A percentile compares a stretch with the other conserved stretches of the same genome.
Conservation (phyloP, 176 grass and related monocot species). For the Themeda triandra region DNA sequence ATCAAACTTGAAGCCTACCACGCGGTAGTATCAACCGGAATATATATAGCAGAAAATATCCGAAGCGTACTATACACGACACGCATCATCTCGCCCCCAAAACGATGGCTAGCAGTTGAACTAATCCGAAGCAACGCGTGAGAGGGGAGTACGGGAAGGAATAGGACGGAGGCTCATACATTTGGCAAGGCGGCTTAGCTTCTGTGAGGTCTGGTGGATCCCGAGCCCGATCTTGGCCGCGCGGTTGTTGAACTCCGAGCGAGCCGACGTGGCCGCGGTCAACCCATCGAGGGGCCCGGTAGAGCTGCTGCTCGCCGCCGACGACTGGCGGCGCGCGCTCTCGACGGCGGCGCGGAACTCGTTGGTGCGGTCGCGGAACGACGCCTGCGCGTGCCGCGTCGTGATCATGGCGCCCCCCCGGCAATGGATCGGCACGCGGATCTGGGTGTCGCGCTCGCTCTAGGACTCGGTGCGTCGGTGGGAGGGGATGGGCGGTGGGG, state of each 20-base stretch:
- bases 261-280: conserved; percentile 36
- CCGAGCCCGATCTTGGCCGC: conserved; percentile 89
- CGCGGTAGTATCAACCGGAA: neutral
- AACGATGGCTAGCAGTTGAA: neutral
- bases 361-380: conserved; percentile 81
- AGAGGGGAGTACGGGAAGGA: neutral
- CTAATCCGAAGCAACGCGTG: neutral
- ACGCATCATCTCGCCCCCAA: neutral
- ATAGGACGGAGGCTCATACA: conserved; percentile 8
- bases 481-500: neutral
- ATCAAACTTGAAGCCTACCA: neutral
- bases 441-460: neutral
- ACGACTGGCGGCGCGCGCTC: conserved; percentile 49
- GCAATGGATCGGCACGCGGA: conserved; percentile 44
- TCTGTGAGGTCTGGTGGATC: conserved; percentile 93
- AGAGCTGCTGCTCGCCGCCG: conserved; percentile 12
- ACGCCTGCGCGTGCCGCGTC: conserved; percentile 57
- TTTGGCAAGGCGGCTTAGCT: conserved; percentile 82
- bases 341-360: conserved; percentile 89
- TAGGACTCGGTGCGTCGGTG: conserved; percentile 24
- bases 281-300: conserved; percentile 43
- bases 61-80: neutral
- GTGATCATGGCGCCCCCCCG: conserved; percentile 43
- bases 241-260: conserved; percentile 84
- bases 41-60: neutral